These are phyloP conservation scores for Manihot esculenta DNA, from an alignment of 441 rosid species.

Conservation along the genomic window DNA sequence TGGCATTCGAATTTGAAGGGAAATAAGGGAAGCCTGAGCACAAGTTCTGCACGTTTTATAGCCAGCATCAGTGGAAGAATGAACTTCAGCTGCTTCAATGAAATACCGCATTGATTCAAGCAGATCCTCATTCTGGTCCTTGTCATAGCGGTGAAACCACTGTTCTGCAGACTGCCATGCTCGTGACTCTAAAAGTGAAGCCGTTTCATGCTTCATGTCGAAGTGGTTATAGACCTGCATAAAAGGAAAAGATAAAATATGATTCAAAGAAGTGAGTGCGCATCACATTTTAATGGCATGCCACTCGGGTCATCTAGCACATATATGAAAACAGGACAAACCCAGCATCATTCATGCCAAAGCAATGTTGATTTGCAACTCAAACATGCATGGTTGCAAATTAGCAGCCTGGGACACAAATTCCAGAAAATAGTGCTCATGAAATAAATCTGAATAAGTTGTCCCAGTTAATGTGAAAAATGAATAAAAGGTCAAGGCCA, in stretches of 20 bases:
- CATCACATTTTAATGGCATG: background rate
- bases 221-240: slow-evolving; percentile 94
- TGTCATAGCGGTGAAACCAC: slow-evolving; percentile 81
- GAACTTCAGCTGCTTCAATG: slow-evolving; percentile 97
- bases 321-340: background rate
- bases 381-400: slow-evolving; percentile 2
- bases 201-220: slow-evolving; percentile 97
- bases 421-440: background rate
- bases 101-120: slow-evolving; percentile 91
- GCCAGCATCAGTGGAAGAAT: slow-evolving; percentile 92
- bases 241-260: slow-evolving; percentile 6
- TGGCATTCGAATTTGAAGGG: slow-evolving; percentile 97
- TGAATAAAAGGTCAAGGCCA: background rate
- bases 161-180: slow-evolving; percentile 71
- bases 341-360: background rate
- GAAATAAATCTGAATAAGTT: background rate
- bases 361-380: background rate
- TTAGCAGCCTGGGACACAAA: background rate
- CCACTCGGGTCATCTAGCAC: background rate
- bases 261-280: background rate
- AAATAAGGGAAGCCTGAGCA: slow-evolving; percentile 92
- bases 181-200: slow-evolving; percentile 82
- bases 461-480: background rate
- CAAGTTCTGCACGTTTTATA: slow-evolving; percentile 86
- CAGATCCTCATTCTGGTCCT: slow-evolving; percentile 91